A percentile compares a stretch with the other conserved stretches of the same genome.
These are phyloP conservation scores for Aspergillus nanangensis DNA, from an alignment of 495 filamentous ascomycete genomes.

Conservation along the genomic window DNA sequence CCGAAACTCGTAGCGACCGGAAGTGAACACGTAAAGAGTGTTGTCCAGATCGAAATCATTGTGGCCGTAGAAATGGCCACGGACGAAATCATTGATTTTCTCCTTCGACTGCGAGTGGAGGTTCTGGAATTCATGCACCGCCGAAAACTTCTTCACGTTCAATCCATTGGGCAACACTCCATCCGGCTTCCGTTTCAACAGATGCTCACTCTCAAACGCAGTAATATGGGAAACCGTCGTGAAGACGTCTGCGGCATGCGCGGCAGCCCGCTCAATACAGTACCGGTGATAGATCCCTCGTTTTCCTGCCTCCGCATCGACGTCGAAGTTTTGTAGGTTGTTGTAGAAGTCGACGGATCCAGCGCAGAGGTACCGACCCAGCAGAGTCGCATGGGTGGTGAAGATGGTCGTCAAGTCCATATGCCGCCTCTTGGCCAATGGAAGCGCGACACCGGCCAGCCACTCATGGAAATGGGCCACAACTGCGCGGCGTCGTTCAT, in stretches of 20 bases:
- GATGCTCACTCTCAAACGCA: constrained; percentile 94
- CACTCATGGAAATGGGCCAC: constrained; percentile 99
- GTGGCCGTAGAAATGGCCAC: constrained; percentile 97
- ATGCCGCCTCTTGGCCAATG: constrained; percentile 83
- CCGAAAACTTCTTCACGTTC: constrained; percentile 98
- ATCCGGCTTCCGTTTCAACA: constrained; percentile 96
- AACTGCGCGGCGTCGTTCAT: constrained; percentile 84
- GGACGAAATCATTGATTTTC: constrained; percentile 97
- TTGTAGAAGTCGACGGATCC: constrained; percentile 99
- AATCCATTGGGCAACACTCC: constrained; percentile 94
- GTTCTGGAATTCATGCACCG: constrained; percentile 99
- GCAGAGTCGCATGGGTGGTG: constrained; percentile 92
- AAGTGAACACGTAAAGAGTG: constrained; percentile 96
- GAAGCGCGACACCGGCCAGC: constrained; percentile 94
- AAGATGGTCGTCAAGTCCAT: constrained; percentile 99
- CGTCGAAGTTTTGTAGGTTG: constrained; percentile 95
- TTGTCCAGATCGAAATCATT: constrained; percentile 96
- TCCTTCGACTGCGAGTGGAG: constrained; percentile 93
- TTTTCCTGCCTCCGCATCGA: constrained; percentile 94
- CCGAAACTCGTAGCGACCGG: constrained; percentile 93
- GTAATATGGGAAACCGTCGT: constrained; percentile 99
- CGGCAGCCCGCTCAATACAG: constrained; percentile 91
- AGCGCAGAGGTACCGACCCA: constrained; percentile 94
- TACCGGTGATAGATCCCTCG: constrained; percentile 98
- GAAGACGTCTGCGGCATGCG: constrained; percentile 92